Base-by-base conservation (phyloP, 192 early-diverging fungal species). In the Backusella mclennaniae region DNA sequence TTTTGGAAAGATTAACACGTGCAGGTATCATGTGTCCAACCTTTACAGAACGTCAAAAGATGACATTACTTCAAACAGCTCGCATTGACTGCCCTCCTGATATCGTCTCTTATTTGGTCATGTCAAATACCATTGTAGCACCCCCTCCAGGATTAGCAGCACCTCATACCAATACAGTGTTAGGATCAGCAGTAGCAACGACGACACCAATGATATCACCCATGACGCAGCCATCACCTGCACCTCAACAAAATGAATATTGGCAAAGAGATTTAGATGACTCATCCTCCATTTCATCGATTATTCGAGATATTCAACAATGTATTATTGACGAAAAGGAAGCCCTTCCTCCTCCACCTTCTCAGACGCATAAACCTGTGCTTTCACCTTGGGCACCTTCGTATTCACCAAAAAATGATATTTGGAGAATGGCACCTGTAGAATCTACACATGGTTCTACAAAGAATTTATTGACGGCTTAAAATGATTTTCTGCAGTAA, bases 21-120 rank as follows among this genome's bases (percentile, higher is more conserved):
- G 83, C 89, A 21, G 90, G 91, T 12, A 82, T 95, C 15, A 84
- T 91, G 69, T 91, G 89, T 3, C 90, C 93, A 0, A 82, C 88
- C 0, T 95, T 95, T 74, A 95, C 91, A 0, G 92, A 94, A 74
- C 85, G 86, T 67, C 94, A 95, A 80, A 95, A 95, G 75, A 23
- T 42, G 35, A 71, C 68, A 9, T 46, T 79, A 35, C 73, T 79
- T 19, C 78, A 79, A 44, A 75, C 36, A 11, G 74, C 74, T 67
- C 66, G 73, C 39, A 74, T 74, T 31, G 66, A 66, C 8, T 75
- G 63, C 12, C 66, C 74, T 44, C 23, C 31, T 38, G 74, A 75
- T 35, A 66, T 75, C 19, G 11, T 39, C 12, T 41, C 68, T 7
- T 69, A 41, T 39, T 11, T 69, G n/a, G 35, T 41, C 9, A 35